phyloP scores from a whole-genome alignment of 2,329 filamentous ascomycete species.

The Cladosporium velox region DNA sequence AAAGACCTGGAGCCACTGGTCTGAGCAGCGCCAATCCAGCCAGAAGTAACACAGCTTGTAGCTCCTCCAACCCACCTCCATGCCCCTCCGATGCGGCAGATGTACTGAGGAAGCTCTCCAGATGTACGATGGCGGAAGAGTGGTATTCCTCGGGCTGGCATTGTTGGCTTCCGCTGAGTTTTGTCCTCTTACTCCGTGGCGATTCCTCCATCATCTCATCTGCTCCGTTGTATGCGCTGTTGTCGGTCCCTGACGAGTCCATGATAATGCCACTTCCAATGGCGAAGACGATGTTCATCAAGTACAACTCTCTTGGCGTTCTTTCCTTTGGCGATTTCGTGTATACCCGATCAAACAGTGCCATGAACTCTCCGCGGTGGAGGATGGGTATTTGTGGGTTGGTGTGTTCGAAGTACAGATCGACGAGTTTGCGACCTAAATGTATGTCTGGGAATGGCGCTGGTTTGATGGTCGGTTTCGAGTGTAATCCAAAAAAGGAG shows the following conservation, averaged over 20 bases:
- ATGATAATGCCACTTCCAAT: conserved; percentile 94
- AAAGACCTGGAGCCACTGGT: conserved; percentile 88
- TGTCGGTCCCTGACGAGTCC: conserved; percentile 47
- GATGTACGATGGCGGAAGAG: conserved; percentile 86
- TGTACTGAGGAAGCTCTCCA: conserved; percentile 79
- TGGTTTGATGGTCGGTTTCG: conserved; percentile 81
- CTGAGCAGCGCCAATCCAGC: conserved; percentile 89
- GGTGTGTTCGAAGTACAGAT: conserved; percentile 91
- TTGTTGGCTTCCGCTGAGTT: conserved; percentile 50
- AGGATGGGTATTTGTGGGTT: conserved; percentile 95
- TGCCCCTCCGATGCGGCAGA: conserved; percentile 65
- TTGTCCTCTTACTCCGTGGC: conserved; percentile 52
- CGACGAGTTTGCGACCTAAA: conserved; percentile 70
- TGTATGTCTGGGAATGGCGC: conserved; percentile 80
- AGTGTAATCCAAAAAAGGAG: conserved; percentile 95
- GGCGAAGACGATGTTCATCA: conserved; percentile 95
- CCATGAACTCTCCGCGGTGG: conserved; percentile 85
- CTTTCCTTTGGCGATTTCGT: conserved; percentile 65
- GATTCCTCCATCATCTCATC: conserved; percentile 27
- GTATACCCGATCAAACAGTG: conserved; percentile 82
- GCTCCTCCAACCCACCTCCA: conserved; percentile 85
- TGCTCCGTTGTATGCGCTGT: conserved; percentile 36
- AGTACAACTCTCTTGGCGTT: conserved; percentile 81
- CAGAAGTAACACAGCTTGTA: conserved; percentile 88
- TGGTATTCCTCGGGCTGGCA: conserved; percentile 93